A percentile compares a stretch with the other conserved stretches of the same genome.
Conservation (phyloP, 805 yeast genomes). For the Clavispora carvajalis region DNA sequence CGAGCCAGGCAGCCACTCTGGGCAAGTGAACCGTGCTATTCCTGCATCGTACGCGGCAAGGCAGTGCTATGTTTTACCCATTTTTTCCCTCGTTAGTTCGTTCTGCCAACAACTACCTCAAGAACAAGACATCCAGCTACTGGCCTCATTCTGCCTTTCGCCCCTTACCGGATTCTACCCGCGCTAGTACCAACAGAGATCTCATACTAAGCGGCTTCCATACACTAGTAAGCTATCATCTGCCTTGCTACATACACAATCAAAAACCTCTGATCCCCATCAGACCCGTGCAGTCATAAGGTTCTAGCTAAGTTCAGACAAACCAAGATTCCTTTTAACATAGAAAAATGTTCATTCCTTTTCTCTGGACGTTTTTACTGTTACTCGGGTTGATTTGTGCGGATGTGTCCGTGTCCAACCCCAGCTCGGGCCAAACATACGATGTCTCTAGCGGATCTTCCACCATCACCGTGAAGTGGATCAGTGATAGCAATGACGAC, state of each 20-base stretch:
- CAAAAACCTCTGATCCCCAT: background rate
- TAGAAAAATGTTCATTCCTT: too few relatives aligned
- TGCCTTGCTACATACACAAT: background rate
- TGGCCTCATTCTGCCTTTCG: background rate
- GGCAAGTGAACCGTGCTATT: too few relatives aligned
- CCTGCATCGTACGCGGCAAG: background rate
- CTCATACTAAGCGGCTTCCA: too few relatives aligned
- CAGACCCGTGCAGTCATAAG: background rate
- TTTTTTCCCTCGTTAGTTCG: background rate
- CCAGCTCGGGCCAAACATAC: constrained; percentile 34
- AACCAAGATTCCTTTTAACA: too few relatives aligned
- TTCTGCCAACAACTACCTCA: background rate
- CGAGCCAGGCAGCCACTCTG: too few relatives aligned
- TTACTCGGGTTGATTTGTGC: constrained; percentile 26
- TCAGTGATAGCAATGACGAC: constrained; percentile 47
- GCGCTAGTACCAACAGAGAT: too few relatives aligned
- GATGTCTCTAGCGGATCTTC: constrained; percentile 35
- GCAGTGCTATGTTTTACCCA: background rate
- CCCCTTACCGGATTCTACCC: background rate
- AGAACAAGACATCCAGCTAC: too few relatives aligned
- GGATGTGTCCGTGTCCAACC: constrained; percentile 43
- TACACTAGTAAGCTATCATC: background rate
- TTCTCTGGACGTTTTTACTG: constrained; percentile 7
- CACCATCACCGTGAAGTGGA: constrained; percentile 31
- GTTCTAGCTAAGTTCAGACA: too few relatives aligned